Evolutionary conservation across 495 filamentous ascomycete species (phyloP), one percentile per base, ranked within the genome.

Genomic region (Talaromyces nanjingensis): DNA sequence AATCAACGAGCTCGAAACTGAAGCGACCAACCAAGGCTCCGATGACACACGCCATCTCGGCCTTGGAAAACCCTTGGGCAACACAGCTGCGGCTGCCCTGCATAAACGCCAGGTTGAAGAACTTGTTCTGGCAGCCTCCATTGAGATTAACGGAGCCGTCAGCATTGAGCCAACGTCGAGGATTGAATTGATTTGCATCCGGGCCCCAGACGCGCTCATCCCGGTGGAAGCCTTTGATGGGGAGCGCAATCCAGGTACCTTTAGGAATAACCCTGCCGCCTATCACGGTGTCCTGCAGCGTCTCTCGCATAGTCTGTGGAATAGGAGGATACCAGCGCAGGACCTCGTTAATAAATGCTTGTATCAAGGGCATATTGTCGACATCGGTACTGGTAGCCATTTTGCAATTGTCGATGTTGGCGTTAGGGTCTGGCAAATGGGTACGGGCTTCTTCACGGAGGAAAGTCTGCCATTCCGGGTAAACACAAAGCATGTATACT

Each of bases 151-250:
- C 18, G 3, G 18, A 24, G 18, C 53, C 53, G 18, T 49, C 45
- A 56, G 53, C 20, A 14, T 86, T 84, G 31, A 87, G 71, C 86
- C 89, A 88, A 6, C 87, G 76, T 72, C 89, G 86, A 0, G 87
- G 88, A 39, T 69, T 74, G 76, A 89, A 90, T 16, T 80, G 78
- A 4, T 83, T 72, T 1, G 85, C 86, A 49, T 88, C 82, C 0
- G 84, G 74, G 25, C 88, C 82, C 42, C 76, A 92, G 1, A 91
- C 82, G 20, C 79, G 70, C 6, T 87, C 87, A 66, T 77, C 70
- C 9, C 69, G 67, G 55, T 77, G 72, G 34, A 77, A 42, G 9
- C 66, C 71, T 69, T 72, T 76, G 6, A 55, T 47, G 56, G 74
- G 74, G 55, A 78, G 25, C 16, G 76, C 52, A 45, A 79, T 63